phyloP scores from a whole-genome alignment of 768 basidiomycete genomes.

The Pisolithus sp. region DNA sequence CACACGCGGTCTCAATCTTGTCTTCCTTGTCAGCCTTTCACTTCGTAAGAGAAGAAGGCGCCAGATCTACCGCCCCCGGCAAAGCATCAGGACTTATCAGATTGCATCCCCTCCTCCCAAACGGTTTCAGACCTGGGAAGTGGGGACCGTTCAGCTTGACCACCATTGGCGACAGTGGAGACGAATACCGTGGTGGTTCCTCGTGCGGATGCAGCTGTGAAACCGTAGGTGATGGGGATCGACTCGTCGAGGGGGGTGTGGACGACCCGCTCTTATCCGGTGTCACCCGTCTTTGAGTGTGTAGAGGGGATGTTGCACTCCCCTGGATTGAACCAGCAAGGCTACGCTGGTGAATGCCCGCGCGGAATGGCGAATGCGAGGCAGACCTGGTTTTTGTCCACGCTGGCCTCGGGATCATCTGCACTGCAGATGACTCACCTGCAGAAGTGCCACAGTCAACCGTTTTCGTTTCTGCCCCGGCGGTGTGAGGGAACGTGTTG shows the following conservation, averaged over 20 bases:
- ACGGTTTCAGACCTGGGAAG: constrained; percentile 7
- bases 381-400: constrained; percentile 25
- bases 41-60: background rate
- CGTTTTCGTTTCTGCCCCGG: background rate
- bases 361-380: constrained; percentile 26
- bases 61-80: constrained; percentile 12
- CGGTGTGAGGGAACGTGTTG: background rate
- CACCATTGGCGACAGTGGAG: constrained; percentile 11
- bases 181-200: constrained; percentile 15
- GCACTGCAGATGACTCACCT: constrained; percentile 6
- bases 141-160: constrained; percentile 14
- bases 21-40: background rate
- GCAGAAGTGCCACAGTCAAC: background rate
- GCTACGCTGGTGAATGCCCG: constrained; percentile 11
- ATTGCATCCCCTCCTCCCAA: constrained; percentile 1
- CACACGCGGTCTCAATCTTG: background rate
- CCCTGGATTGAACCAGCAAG: constrained; percentile 10
- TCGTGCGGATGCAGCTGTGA: constrained; percentile 26
- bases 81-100: background rate
- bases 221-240: constrained; percentile 46
- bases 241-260: constrained; percentile 52
- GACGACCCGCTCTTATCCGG: constrained; percentile 50
- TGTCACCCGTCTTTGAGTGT: constrained; percentile 2
- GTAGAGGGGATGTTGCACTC: constrained; percentile 6
- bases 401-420: constrained; percentile 14